phyloP scores from a whole-genome alignment of 1,284 basidiomycete species.

The Ustilago xerochloae region DNA sequence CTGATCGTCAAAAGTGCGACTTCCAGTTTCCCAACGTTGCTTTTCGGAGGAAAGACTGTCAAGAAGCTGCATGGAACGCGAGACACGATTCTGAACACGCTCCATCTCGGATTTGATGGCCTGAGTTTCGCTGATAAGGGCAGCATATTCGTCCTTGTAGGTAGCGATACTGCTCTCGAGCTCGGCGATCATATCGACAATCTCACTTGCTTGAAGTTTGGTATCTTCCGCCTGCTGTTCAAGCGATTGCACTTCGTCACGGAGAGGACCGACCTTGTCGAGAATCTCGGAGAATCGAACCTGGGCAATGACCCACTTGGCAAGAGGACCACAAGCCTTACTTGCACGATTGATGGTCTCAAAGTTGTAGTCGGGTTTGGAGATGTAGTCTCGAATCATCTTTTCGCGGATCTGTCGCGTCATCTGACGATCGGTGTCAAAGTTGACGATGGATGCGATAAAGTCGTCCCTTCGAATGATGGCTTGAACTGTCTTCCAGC shows the following conservation, averaged over 20 bases:
- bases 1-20: constrained; percentile 94
- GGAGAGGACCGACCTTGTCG: constrained; percentile 95
- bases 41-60: constrained; percentile 95
- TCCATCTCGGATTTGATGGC: constrained; percentile 99
- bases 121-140: constrained; percentile 95
- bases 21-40: constrained; percentile 92
- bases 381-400: constrained; percentile 94
- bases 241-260: constrained; percentile 92
- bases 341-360: constrained; percentile 94
- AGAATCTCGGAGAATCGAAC: constrained; percentile 97
- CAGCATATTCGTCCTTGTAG: constrained; percentile 98
- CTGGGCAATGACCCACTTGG: constrained; percentile 98
- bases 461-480: constrained; percentile 98
- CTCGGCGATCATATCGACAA: constrained; percentile 91
- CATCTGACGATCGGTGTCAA: constrained; percentile 92
- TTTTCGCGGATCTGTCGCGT: constrained; percentile 86
- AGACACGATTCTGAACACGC: constrained; percentile 94
- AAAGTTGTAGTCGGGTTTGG: constrained; percentile 90
- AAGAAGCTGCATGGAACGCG: constrained; percentile 93
- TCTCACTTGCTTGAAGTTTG: constrained; percentile 88
- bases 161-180: constrained; percentile 90
- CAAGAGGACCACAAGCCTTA: constrained; percentile 96
- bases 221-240: constrained; percentile 92
- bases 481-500: constrained; percentile 95
- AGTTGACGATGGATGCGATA: constrained; percentile 95